Percentiles rank a stretch among this genome's conserved stretches.
These are phyloP conservation scores for Mycena chlorophos DNA, from an alignment of 768 basidiomycete species.

Conservation along the genomic window DNA sequence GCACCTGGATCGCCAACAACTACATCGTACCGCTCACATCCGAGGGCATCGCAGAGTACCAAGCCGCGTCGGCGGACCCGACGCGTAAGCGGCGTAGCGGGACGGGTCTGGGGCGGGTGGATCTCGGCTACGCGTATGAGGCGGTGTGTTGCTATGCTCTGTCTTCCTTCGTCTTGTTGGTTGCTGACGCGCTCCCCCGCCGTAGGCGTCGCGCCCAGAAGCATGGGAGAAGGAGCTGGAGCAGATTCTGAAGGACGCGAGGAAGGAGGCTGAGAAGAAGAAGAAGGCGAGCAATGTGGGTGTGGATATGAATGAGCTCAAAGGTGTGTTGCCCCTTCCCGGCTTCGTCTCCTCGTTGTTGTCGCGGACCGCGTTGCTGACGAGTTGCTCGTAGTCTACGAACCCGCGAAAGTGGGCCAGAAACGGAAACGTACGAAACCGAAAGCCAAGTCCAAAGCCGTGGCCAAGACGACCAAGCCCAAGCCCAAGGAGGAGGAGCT, in stretches of 20 bases:
- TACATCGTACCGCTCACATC: slow-evolving; percentile 80
- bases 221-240: slow-evolving; percentile 48
- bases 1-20: slow-evolving; percentile 81
- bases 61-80: slow-evolving; percentile 59
- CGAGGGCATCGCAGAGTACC: slow-evolving; percentile 83
- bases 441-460: slow-evolving; percentile 39
- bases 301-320: slow-evolving; percentile 11
- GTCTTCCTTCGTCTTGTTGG: slow-evolving; percentile 13
- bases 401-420: slow-evolving; percentile 44
- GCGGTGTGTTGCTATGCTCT: slow-evolving; percentile 25
- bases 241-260: slow-evolving; percentile 13
- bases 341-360: slow-evolving; percentile 40
- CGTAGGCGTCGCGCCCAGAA: slow-evolving; percentile 51
- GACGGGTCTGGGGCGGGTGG: slow-evolving; percentile 43
- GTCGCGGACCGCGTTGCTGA: no score
- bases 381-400: slow-evolving; percentile 53
- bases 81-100: slow-evolving; percentile 57
- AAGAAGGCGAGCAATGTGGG: slow-evolving; percentile 13
- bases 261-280: slow-evolving; percentile 15
- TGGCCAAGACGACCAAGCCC: slow-evolving; percentile 44
- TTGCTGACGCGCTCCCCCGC: slow-evolving; percentile 28
- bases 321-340: slow-evolving; percentile 18
- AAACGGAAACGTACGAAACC: slow-evolving; percentile 57
- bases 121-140: slow-evolving; percentile 67
- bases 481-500: no score